Base-by-base conservation (phyloP, 371 early-diverging fungal genomes). In the Mucor plumbeus region DNA sequence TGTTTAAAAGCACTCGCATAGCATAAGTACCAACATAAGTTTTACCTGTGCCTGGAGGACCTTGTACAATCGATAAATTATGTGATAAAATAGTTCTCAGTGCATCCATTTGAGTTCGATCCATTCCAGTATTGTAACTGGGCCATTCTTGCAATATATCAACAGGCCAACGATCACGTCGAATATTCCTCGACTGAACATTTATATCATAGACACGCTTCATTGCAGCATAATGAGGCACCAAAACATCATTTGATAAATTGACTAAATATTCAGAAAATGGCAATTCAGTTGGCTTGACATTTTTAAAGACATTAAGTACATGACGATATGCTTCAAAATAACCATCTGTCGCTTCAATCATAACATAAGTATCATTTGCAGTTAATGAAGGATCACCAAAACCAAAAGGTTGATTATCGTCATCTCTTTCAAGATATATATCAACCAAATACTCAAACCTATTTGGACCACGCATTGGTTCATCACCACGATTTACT, bases 1-100 rank as follows among this genome's bases (percentile, higher is more conserved):
- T 83, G 33, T 78, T 79, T 21, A 88, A 66, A 7, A 91, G 74
- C 0, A 88, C 82, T 11, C 68, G 65, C 67, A 88, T 85, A 7
- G 88, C 81, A 69, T 85, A 81, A 26, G 91, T 83, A 65, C 91
- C 91, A 0, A 90, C 84, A 71, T 80, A 89, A 0, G 90, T 89
- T 59, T 91, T 92, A 64, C 91, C 91, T 36, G 90, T 89, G 55
- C 92, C 91, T 15, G 91, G 91, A 14, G 91, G 92, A 53, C 91
- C 90, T 73, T 88, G 88, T 21, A 88, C 76, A 36, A 88, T 78
- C 0, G 87, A 82, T 4, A 88, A 38, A 33, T 86, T 79, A 54
- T 77, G 73, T 11, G 82, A 80, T 8, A 88, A 67, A 55, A 88
- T 81, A 0, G 85, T 81, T 26, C 79, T 69, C 34, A 88, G 61